phyloP scores from a whole-genome alignment of 140 eudicot species.

The Artemisia princeps region DNA sequence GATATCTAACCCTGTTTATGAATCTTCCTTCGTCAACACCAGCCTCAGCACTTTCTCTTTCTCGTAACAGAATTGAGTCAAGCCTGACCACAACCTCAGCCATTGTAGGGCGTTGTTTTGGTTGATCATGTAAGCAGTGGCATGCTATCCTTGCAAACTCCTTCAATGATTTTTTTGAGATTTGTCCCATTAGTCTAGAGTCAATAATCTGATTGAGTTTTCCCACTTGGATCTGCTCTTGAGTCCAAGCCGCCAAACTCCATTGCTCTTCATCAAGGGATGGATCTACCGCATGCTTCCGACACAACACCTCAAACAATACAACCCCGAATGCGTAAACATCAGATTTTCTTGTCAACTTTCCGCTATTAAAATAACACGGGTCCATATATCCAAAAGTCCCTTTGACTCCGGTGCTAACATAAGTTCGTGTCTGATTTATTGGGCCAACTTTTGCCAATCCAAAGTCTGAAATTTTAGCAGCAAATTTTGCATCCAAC shows the following conservation, averaged over 20 bases:
- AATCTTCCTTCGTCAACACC: slow-evolving; percentile 11
- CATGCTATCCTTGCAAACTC: slow-evolving; percentile 23
- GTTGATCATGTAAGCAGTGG: slow-evolving; percentile 21
- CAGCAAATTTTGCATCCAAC: slow-evolving; percentile 33
- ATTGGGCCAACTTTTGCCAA: slow-evolving; percentile 26
- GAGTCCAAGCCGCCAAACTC: slow-evolving; percentile 28
- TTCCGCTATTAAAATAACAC: slow-evolving; percentile 21
- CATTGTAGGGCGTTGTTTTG: slow-evolving; percentile 31
- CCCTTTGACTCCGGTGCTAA: slow-evolving; percentile 25
- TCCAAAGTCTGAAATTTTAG: slow-evolving; percentile 34
- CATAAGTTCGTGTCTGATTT: slow-evolving; percentile 22
- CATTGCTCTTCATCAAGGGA: slow-evolving; percentile 20
- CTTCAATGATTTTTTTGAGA: slow-evolving; percentile 25
- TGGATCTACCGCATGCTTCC: slow-evolving; percentile 31
- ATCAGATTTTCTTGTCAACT: slow-evolving; percentile 30
- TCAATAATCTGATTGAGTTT: slow-evolving; percentile 19
- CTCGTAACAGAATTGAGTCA: slow-evolving; percentile 17
- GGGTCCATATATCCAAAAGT: slow-evolving; percentile 41
- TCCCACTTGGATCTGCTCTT: slow-evolving; percentile 19
- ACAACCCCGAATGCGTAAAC: slow-evolving; percentile 44
- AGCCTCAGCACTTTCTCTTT: slow-evolving; percentile 15
- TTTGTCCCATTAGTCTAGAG: slow-evolving; percentile 17
- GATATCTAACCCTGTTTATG: slow-evolving; percentile 10
- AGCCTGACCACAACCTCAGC: slow-evolving; percentile 28
- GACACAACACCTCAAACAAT: slow-evolving; percentile 28